Evolutionary conservation across 2,329 filamentous ascomycete genomes (phyloP).

Genomic region (Curvularia hawaiiensis): DNA sequence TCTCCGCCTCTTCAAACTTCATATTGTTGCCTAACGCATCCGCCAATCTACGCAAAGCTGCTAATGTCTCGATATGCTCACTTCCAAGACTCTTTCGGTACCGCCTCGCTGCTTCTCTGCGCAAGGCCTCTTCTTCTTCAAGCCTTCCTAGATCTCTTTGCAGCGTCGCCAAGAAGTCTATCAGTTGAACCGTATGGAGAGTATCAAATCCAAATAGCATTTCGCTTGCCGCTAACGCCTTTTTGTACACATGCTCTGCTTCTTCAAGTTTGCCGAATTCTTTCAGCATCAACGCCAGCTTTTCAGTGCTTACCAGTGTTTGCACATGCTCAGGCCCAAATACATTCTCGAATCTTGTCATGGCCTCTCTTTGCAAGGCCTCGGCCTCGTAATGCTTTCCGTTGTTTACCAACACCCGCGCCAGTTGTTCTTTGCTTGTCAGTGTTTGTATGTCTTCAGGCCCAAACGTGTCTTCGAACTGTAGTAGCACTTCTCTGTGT

Average conservation of each 20-base stretch:
- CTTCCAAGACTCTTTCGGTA: no score
- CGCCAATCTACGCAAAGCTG: neutral
- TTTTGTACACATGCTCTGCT: neutral
- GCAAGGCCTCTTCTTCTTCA: neutral
- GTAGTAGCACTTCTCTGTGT: neutral
- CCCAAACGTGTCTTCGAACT: neutral
- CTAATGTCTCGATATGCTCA: neutral
- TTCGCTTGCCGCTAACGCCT: neutral
- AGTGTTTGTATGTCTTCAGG: neutral
- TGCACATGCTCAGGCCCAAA: rapidly evolving
- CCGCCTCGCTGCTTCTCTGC: neutral
- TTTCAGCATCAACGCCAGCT: neutral
- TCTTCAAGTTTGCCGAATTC: neutral
- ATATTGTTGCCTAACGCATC: neutral
- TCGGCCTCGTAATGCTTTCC: neutral
- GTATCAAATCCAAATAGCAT: no score
- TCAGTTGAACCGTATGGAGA: neutral
- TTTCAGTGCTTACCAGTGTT: neutral
- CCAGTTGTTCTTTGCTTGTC: neutral
- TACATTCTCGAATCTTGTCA: neutral
- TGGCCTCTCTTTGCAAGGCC: neutral
- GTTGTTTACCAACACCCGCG: neutral
- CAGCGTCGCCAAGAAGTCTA: neutral
- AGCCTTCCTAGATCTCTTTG: neutral
- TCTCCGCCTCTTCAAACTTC: neutral